Evolutionary conservation across 2,329 filamentous ascomycete genomes (phyloP).

Genomic region (Trichoderma cornu-damae): DNA sequence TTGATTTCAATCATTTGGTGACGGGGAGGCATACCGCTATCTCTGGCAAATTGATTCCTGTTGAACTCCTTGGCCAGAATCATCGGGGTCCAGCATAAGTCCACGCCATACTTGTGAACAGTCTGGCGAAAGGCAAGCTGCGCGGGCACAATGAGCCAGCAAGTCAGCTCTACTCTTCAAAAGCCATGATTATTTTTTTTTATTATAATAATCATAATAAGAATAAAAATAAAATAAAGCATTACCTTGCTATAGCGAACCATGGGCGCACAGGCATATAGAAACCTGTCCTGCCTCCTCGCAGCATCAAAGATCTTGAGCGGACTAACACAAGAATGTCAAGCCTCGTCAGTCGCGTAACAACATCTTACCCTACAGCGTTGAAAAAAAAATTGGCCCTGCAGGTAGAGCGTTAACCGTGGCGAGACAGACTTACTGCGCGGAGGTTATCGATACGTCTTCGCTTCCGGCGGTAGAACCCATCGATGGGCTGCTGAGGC

Average conservation of each 20-base stretch:
- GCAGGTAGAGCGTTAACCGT: not conserved
- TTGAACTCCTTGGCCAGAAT: conserved; percentile 66
- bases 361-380: not conserved
- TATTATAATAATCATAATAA: no score
- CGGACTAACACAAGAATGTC: conserved; percentile 37
- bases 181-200: no score
- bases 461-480: conserved; percentile 1
- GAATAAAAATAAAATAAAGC: no score
- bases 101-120: conserved; percentile 58
- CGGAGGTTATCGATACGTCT: not conserved
- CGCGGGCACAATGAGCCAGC: conserved; percentile 20
- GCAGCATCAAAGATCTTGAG: conserved; percentile 55
- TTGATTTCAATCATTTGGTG: not conserved
- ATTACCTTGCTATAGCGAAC: conserved; percentile 57
- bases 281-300: conserved; percentile 46
- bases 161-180: conserved; percentile 18
- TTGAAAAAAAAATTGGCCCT: not conserved
- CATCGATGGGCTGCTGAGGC: not conserved
- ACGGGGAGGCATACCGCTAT: conserved; percentile 45
- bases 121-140: conserved; percentile 66
- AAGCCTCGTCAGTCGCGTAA: not conserved
- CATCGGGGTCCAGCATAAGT: conserved; percentile 69
- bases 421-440: not conserved
- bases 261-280: conserved; percentile 62
- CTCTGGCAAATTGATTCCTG: conserved; percentile 53